Conservation (phyloP, 148 eudicot genomes). For the Spergularia marina region DNA sequence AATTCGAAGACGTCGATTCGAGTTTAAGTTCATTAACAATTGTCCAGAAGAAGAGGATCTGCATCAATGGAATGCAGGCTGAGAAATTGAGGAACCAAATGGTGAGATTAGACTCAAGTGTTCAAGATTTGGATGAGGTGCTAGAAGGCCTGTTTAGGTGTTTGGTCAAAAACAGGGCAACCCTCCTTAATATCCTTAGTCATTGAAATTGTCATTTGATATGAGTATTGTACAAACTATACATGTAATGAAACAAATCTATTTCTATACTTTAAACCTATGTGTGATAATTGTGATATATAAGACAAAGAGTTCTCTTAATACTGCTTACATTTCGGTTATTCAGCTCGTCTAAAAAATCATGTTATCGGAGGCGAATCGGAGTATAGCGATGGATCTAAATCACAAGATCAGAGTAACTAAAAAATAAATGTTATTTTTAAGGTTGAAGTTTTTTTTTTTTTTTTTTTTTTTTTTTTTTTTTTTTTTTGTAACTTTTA, state of each 20-base stretch:
- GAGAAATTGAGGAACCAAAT: slow-evolving; percentile 30
- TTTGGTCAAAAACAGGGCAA: slow-evolving; percentile 38
- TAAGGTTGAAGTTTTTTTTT: too few species aligned
- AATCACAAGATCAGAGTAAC: too few species aligned
- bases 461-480: too few species aligned
- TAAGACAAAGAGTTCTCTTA: too few species aligned
- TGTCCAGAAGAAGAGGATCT: slow-evolving; percentile 26
- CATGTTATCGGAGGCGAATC: too few species aligned
- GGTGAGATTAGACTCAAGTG: slow-evolving; percentile 27
- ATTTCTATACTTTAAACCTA: not conserved
- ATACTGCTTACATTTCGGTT: too few species aligned
- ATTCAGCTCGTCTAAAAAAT: too few species aligned
- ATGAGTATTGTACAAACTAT: not conserved
- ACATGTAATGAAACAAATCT: slow-evolving; percentile 1
- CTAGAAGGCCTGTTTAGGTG: slow-evolving; percentile 39
- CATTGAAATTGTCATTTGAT: not conserved
- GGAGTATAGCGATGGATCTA: too few species aligned
- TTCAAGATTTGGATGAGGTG: slow-evolving; percentile 39
- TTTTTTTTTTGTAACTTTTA: too few species aligned
- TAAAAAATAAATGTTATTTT: too few species aligned
- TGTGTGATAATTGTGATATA: too few species aligned
- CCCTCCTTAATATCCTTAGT: slow-evolving; percentile 34
- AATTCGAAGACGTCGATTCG: slow-evolving; percentile 31
- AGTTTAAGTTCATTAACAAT: slow-evolving; percentile 24
- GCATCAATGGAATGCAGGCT: slow-evolving; percentile 16